Evolutionary conservation across 2,329 filamentous ascomycete species (phyloP).

Genomic region (Sclerotinia glacialis): DNA sequence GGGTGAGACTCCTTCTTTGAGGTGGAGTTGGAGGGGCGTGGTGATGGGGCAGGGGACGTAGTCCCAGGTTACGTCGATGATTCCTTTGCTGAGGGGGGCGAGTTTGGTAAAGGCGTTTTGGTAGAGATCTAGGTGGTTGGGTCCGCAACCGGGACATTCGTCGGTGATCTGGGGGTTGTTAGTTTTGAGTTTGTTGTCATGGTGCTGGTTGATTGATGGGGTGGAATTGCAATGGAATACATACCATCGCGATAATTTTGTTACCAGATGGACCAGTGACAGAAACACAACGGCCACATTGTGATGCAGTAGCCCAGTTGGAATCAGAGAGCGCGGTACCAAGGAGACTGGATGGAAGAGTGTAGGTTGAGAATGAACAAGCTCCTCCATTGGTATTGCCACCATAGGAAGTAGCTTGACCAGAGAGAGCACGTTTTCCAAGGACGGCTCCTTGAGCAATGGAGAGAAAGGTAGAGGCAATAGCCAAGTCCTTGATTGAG

Average conservation of each 20-base stretch:
- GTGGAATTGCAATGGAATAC: slow-evolving; percentile 21
- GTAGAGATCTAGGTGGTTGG: slow-evolving; percentile 56
- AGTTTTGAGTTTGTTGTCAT: neutral
- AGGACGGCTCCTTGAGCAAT: slow-evolving; percentile 35
- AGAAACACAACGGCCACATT: slow-evolving; percentile 61
- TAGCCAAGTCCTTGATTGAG: slow-evolving; percentile 28
- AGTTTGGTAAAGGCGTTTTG: slow-evolving; percentile 49
- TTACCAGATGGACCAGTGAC: slow-evolving; percentile 58
- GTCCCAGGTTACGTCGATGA: slow-evolving; percentile 51
- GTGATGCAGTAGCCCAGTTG: slow-evolving; percentile 53
- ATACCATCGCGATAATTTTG: slow-evolving; percentile 62
- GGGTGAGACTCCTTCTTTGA: slow-evolving; percentile 51
- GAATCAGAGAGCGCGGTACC: slow-evolving; percentile 60
- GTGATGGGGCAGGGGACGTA: slow-evolving; percentile 52
- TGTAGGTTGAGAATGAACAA: slow-evolving; percentile 63
- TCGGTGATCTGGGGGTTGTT: slow-evolving; percentile 49
- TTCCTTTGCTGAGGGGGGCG: slow-evolving; percentile 45
- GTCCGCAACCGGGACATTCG: slow-evolving; percentile 54
- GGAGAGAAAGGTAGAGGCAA: slow-evolving; percentile 26
- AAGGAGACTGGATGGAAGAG: slow-evolving; percentile 55
- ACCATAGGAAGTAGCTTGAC: slow-evolving; percentile 52
- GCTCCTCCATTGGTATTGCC: slow-evolving; percentile 57
- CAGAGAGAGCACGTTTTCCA: slow-evolving; percentile 36
- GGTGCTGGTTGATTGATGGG: neutral
- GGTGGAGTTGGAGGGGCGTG: slow-evolving; percentile 49